Evolutionary conservation across 352 stramenopile species (phyloP), one percentile per base, ranked within the genome.

Genomic region (Blastocystis sp.): DNA sequence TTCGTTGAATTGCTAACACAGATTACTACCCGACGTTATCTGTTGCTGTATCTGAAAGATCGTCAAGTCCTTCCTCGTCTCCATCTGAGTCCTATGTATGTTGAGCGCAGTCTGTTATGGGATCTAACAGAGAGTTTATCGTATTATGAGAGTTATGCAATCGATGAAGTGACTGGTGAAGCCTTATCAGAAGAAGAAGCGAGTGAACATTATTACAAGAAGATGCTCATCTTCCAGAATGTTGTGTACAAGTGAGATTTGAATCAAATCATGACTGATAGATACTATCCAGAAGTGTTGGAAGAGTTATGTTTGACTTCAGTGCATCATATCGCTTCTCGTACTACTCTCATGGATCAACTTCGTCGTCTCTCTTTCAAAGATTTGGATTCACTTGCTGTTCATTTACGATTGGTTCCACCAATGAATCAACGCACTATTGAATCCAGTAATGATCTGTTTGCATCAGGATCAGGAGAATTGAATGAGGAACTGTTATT

Each of bases 11-110:
- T 97, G 9, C 89, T 97, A 65, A 91, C 88, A 32, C 93, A 96
- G 88, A 88, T 95, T 0, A 91, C 93, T n/a, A 97, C 94, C 27
- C 92, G 94, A n/a, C 92, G 92, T 51, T 95, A 95, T 57, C 88
- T 96, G 12, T 87, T 91, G 52, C 89, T 90, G 16, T 88, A 95
- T 52, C 74, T 96, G 49, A 89, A 92, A 1, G 91, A 93, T 63
- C 69, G 88, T 37, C 93, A 94, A 65, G 69, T 95, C 35, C 52
- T 91, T 0, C 88, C 90, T 21, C 54, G 61, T 42, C 35, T 88
- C 1, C 59, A 49, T 19, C 3, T 39, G 16, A 39, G 66, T 43
- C 16, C 32, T 35, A 16, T 73, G 27, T 46, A 35, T 24, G 11
- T 39, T 0, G 19, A n/a, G 46, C 37, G 39, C 6, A 14, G 67